A percentile compares a stretch with the other conserved stretches of the same genome.
Conservation (phyloP, 139 green algal genomes). For the Chlorella sorokiniana region DNA sequence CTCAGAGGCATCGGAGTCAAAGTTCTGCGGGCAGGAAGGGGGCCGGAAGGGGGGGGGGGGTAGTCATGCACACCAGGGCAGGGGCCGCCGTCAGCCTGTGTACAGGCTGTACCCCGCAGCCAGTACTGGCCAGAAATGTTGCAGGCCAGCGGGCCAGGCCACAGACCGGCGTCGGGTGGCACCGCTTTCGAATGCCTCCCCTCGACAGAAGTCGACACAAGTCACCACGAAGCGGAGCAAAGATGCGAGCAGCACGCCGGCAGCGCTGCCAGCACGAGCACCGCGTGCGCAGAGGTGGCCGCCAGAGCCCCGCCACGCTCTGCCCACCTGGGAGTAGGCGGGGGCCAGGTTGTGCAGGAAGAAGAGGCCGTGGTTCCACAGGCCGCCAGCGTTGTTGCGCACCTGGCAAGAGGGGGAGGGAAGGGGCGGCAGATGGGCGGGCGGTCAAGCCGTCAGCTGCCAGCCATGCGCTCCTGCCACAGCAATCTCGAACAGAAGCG, state of each 20-base stretch:
- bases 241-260: not conserved
- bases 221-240: no score
- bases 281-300: not conserved
- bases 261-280: not conserved
- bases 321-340: not conserved
- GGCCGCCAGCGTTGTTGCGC: conserved; percentile 24
- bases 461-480: not conserved
- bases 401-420: not conserved
- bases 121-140: no score
- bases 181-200: no score
- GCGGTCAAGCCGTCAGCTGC: not conserved
- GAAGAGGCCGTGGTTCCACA: conserved; percentile 29
- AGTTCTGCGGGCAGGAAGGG: not conserved
- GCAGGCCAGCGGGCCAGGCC: no score
- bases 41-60: no score
- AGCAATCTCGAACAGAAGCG: not conserved
- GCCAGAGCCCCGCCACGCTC: not conserved
- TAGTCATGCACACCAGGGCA: not conserved
- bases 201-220: no score
- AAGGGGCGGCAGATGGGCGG: no score
- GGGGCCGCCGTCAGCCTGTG: not conserved
- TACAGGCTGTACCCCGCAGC: not conserved
- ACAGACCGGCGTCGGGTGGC: no score
- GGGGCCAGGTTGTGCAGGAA: conserved; percentile 28
- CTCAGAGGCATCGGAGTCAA: not conserved